Evolutionary conservation across 108 stramenopile genomes (phyloP).

Genomic region (Skeletonema potamos): DNA sequence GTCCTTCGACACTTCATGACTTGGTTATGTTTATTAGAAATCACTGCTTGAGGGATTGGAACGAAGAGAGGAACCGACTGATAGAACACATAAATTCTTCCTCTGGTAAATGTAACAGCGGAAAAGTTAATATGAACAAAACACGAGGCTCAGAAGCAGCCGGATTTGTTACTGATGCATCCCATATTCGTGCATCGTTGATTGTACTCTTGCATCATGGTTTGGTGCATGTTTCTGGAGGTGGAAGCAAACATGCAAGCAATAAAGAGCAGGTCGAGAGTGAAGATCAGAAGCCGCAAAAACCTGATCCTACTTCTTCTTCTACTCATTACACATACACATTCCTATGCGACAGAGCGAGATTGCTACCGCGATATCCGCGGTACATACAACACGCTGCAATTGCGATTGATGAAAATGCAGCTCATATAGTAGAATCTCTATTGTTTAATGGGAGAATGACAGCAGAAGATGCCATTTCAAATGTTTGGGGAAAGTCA

Average conservation of each 20-base stretch:
- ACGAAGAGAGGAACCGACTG: constrained; percentile 38
- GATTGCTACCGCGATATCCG: constrained; percentile 62
- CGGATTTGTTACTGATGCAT: constrained; percentile 48
- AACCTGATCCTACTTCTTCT: constrained; percentile 17
- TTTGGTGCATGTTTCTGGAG: constrained; percentile 50
- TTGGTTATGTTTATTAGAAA: constrained; percentile 42
- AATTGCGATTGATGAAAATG: constrained; percentile 55
- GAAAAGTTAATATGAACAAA: constrained; percentile 41
- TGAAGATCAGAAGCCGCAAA: background rate
- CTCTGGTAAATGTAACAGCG: background rate
- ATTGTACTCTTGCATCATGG: constrained; percentile 76
- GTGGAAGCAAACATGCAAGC: background rate
- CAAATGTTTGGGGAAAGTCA: constrained; percentile 47
- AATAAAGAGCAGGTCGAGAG: background rate
- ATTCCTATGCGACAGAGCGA: constrained; percentile 55
- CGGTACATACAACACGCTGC: constrained; percentile 62
- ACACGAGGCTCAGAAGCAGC: constrained; percentile 40
- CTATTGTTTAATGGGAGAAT: constrained; percentile 64
- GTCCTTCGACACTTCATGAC: constrained; percentile 51
- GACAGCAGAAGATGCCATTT: constrained; percentile 59
- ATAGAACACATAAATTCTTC: constrained; percentile 29
- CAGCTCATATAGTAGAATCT: constrained; percentile 60
- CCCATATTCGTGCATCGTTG: constrained; percentile 65
- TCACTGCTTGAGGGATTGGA: constrained; percentile 45
- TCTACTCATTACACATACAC: constrained; percentile 53